Percentiles rank a stretch among this genome's conserved stretches.
Conservation (phyloP, 169 alveolate species). For the Eimeria tenella region DNA sequence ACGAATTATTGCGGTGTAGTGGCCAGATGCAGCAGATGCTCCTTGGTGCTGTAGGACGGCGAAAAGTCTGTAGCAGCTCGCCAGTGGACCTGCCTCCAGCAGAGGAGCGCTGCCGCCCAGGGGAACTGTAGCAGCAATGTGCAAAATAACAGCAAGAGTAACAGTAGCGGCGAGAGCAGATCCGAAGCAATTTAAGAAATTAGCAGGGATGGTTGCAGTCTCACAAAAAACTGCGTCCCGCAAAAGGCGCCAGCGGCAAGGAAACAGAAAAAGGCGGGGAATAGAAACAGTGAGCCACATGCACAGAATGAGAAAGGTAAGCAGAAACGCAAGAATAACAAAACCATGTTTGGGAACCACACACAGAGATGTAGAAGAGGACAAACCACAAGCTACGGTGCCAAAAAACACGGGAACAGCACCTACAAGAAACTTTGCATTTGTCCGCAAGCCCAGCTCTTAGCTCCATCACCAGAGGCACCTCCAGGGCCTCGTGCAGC, state of each 20-base stretch:
- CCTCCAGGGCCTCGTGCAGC: slow-evolving; percentile 67
- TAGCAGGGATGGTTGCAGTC: background rate
- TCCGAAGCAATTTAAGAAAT: background rate
- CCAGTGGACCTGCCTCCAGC: slow-evolving; percentile 27
- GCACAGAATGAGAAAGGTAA: background rate
- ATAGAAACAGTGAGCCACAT: background rate
- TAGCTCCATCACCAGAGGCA: slow-evolving; percentile 57
- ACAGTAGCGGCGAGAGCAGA: background rate
- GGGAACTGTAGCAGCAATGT: background rate
- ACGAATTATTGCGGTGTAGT: slow-evolving; percentile 71
- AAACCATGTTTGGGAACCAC: background rate
- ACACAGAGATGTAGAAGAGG: background rate
- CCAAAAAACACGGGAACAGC: background rate
- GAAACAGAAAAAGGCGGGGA: background rate
- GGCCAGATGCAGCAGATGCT: slow-evolving; percentile 76
- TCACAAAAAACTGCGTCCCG: background rate
- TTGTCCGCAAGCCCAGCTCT: slow-evolving; percentile 54
- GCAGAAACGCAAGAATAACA: background rate
- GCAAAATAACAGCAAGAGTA: background rate
- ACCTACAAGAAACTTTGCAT: slow-evolving; percentile 52
- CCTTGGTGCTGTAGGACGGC: slow-evolving; percentile 76
- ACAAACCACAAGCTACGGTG: background rate
- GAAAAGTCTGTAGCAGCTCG: slow-evolving; percentile 64
- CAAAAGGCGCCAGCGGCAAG: background rate
- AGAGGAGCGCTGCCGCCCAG: slow-evolving; percentile 50